Percentiles rank a stretch among this genome's conserved stretches.
phyloP scores from a whole-genome alignment of 2,329 filamentous ascomycete genomes.

The Microdochium bolleyi region DNA sequence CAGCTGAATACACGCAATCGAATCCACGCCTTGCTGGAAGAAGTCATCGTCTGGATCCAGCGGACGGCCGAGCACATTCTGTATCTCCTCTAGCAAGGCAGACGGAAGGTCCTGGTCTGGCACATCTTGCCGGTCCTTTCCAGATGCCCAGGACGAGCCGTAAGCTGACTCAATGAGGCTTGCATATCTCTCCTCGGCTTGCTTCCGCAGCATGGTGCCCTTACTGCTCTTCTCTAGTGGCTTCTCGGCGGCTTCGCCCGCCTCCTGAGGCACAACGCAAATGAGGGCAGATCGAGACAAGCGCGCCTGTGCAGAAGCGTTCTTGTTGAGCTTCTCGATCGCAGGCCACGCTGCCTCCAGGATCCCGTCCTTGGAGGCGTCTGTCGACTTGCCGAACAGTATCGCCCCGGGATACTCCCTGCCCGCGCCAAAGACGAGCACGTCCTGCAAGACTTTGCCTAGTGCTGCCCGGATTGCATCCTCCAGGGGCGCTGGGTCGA shows the following conservation, averaged over 20 bases:
- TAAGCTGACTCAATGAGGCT: slow-evolving; percentile 39
- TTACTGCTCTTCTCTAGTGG: slow-evolving; percentile 54
- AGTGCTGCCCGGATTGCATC: slow-evolving; percentile 37
- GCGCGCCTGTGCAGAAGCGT: slow-evolving; percentile 40
- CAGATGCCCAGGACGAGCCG: slow-evolving; percentile 2
- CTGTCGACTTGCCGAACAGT: slow-evolving; percentile 33
- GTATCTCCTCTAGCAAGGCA: slow-evolving; percentile 23
- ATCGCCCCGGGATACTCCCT: slow-evolving; percentile 47
- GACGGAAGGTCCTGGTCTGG: slow-evolving; percentile 24
- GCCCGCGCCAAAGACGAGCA: slow-evolving; percentile 54
- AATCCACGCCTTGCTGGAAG: slow-evolving; percentile 52
- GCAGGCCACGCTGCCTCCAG: slow-evolving; percentile 30
- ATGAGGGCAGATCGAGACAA: slow-evolving; percentile 43
- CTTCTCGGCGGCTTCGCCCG: slow-evolving; percentile 3
- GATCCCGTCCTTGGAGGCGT: slow-evolving; percentile 25
- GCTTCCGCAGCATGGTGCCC: slow-evolving; percentile 45
- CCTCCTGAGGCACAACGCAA: slow-evolving; percentile 24
- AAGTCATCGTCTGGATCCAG: slow-evolving; percentile 36
- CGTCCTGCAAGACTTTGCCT: slow-evolving; percentile 36
- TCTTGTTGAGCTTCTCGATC: slow-evolving; percentile 37
- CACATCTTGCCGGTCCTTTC: slow-evolving; percentile 7
- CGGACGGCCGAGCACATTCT: slow-evolving; percentile 16
- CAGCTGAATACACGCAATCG: slow-evolving; percentile 47
- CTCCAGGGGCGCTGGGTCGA: slow-evolving; percentile 56
- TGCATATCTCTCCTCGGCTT: slow-evolving; percentile 40